These are phyloP conservation scores for Sphaerobolus stellatus DNA, from an alignment of 1,284 basidiomycete species.

Conservation along the genomic window DNA sequence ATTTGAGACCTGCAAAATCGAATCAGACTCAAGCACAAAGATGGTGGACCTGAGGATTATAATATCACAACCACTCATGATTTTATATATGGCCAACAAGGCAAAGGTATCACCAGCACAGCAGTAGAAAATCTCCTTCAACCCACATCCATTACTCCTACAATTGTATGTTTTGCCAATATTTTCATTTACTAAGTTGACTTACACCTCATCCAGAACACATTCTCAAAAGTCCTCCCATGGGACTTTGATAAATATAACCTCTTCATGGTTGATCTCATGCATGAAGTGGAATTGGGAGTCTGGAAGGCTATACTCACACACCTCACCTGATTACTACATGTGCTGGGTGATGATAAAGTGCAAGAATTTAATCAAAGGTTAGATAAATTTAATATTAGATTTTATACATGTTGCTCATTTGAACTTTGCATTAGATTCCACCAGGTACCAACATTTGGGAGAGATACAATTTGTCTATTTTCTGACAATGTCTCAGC, in stretches of 20 bases:
- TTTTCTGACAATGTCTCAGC: constrained; percentile 13
- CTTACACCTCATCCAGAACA: constrained; percentile 27
- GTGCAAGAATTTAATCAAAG: neutral
- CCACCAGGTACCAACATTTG: constrained; percentile 11
- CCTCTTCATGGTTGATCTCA: constrained; percentile 33
- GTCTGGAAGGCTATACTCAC: constrained; percentile 36
- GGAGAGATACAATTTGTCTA: constrained; percentile 11
- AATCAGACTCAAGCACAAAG: neutral
- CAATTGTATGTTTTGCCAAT: constrained; percentile 11
- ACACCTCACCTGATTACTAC: constrained; percentile 30
- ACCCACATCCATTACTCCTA: constrained; percentile 15
- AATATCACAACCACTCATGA: constrained; percentile 13
- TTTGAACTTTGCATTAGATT: constrained; percentile 6
- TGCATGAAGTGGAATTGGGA: constrained; percentile 41
- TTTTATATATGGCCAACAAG: constrained; percentile 24
- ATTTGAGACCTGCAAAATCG: constrained; percentile 15
- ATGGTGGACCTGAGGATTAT: neutral
- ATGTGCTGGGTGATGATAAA: neutral
- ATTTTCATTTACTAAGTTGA: neutral
- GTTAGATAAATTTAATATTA: too few relatives aligned
- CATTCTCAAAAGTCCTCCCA: constrained; percentile 28
- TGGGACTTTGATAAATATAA: constrained; percentile 27
- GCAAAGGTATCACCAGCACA: constrained; percentile 16
- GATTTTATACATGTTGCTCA: neutral
- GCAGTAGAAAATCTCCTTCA: constrained; percentile 12